Base-by-base conservation (phyloP, 176 grass and related monocot genomes). In the Areca catechu region DNA sequence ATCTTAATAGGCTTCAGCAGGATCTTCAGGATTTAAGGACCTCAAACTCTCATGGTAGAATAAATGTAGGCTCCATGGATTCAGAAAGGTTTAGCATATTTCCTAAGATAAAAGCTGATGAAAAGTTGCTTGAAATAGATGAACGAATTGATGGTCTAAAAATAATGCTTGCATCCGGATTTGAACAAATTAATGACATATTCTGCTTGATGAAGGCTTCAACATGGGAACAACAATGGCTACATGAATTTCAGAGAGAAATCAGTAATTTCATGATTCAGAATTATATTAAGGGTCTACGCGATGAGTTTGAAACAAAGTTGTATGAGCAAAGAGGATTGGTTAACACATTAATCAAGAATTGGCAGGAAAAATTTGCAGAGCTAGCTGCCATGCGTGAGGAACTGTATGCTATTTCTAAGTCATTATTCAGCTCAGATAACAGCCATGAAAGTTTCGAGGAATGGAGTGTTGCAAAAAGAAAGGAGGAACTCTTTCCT, bases 401-500 rank as follows among this genome's bases (percentile, higher is more conserved):
- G 2, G 81, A 92, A 43, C 79, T 98, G 24, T 69, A 79, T 64
- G 79, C 71, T 73, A 75, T 98, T 72, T 22, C 80, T 10, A 62
- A 68, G 48, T 73, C 29, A 48, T 48, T 82, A 5, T 22, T 59
- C 22, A 63, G 54, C 72, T 76, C 67, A 1, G 80, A 81, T 66
- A 68, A 61, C 22, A 82, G 56, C 22, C 68, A 60, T 77, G 83
- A 82, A 77, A 63, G 49, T 71, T 59, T 74, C 48, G 78, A 72
- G 47, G 89, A 60, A 62, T 63, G 67, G 76, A 88, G 73, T 27
- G 50, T 85, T 69, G 1, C 50, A 16, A 91, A 62, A 67, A 88
- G 84, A 76, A 91, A 85, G 55, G 75, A 85, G 55, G 75, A 88
- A 60, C 71, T 81, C 57, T 70, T 88, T 71, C 61, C 67, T 48